Evolutionary conservation across 345 rosid genomes (phyloP), one percentile per base, ranked within the genome.

Genomic region (Psidium guajava): DNA sequence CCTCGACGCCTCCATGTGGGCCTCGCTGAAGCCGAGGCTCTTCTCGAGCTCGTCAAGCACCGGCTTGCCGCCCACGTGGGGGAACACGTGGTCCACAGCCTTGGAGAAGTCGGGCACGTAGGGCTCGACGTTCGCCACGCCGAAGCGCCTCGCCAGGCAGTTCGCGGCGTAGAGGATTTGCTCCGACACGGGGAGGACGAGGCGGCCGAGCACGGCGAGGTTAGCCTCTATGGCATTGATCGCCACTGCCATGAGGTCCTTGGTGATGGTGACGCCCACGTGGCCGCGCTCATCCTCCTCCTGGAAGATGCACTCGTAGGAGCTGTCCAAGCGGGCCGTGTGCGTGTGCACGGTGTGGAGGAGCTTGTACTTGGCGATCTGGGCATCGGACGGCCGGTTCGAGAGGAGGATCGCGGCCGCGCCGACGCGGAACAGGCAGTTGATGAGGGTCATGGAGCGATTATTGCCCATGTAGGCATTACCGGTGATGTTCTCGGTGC

Each of bases 381-480:
- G 24, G 80, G 59, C 84, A 13, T 61, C 75, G 9, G 83, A 56
- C 18, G 49, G 51, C 13, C 86, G 83, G 64, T 89, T 90, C 8
- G 91, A 86, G 25, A 89, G 49, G 18, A 90, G 87, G 32, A 90
- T 82, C 0, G 92, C 86, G 3, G 90, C 82, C 36, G 87, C 92
- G 2, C 90, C 90, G 3, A 84, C 40, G 6, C 92, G 89, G 40
- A 90, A 89, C 3, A 90, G 27, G 80, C 87, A 56, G 57, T 90
- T 90, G 50, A 87, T 54, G 11, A 90, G 83, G 84, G 84, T 58
- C 92, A 89, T 90, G 22, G 92, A 85, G 54, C 58, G 86, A 4
- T 89, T 85, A 7, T 86, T 82, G 28, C 92, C 91, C 5, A 32
- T 9, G 84, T 90, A 90, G 85, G 84, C 87, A 16, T 58, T 85